These are phyloP conservation scores for Diaporthe citriasiana DNA, from an alignment of 2,329 filamentous ascomycete genomes.

Conservation along the genomic window DNA sequence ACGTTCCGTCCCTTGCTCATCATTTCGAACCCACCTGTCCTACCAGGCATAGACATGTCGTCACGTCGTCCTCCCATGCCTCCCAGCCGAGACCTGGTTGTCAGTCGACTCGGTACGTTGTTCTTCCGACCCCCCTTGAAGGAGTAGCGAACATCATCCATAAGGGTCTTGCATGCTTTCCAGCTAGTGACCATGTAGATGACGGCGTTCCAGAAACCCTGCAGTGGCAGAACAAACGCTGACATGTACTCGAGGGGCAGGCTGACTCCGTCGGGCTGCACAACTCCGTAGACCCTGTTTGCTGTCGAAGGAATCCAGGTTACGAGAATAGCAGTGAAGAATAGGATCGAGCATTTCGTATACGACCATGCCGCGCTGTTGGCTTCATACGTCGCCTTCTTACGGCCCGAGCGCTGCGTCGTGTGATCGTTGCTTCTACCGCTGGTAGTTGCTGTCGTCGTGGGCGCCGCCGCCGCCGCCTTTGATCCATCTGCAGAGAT, in stretches of 20 bases:
- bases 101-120: conserved; percentile 1
- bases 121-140: conserved; percentile 9
- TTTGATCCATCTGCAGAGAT: conserved; percentile 54
- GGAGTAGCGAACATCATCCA: conserved; percentile 51
- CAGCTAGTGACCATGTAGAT: conserved; percentile 82
- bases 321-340: conserved; percentile 79
- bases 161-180: conserved; percentile 69
- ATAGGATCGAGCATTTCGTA: conserved; percentile 78
- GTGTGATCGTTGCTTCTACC: conserved; percentile 42
- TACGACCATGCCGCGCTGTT: conserved; percentile 78
- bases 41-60: not conserved
- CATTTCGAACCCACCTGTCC: conserved; percentile 16
- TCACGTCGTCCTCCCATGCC: conserved; percentile 8
- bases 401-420: conserved; percentile 48
- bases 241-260: conserved; percentile 77
- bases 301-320: conserved; percentile 84
- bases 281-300: conserved; percentile 81
- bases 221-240: conserved; percentile 81
- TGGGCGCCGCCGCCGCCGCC: not conserved
- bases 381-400: conserved; percentile 62
- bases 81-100: conserved; percentile 26
- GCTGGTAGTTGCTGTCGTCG: conserved; percentile 14
- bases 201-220: conserved; percentile 87
- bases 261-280: conserved; percentile 65
- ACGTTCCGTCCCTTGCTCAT: not conserved